Base-by-base conservation (phyloP, 2,329 filamentous ascomycete species). In the Stagonosporopsis rhizophila region DNA sequence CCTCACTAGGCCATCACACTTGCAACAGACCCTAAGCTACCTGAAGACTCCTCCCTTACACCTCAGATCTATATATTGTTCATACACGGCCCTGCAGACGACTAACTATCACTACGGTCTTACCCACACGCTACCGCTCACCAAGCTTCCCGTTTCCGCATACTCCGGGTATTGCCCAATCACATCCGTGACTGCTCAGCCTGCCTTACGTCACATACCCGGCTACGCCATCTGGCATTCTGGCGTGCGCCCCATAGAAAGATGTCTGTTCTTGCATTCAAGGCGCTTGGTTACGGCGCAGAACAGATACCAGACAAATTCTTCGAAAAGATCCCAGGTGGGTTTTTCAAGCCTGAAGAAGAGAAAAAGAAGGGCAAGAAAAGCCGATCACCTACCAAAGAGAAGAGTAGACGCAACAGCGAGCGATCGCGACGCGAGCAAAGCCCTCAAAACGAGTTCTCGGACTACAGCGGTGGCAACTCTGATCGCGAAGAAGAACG, bases 291-390 rank as follows among this genome's bases (percentile, higher is more conserved):
- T 53, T 72, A 72, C 66, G 75, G 73, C 55, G 74, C 72, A 39
- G 73, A 75, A 53, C 70, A 69, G 60, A 74, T 76, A 52, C 74
- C 74, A 32, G 75, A 77, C 69, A 72, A 62, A 46, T 61, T 75
- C 54, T 76, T 75, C 47, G 71, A 77, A 37, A 67, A 68, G 22
- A 68, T 76, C 19, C 75, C 75, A 41, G 75, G 74, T 38, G 73
- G 72, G 53, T 76, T 67, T 60, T 77, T 75, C 59, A 74, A 64
- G 6, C 66, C 73, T 3, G 52, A 58, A 48, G 69, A 75, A 19
- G 64, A 68, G 27, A 75, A 70, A 42, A 68, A 70, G 50, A 62
- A 61, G 12, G 54, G 54, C 41, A 60, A 62, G 34, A 69, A 64
- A 32, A 57, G 52, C 17, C 56, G 56, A 44, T 60, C 62, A 22